Evolutionary conservation across 192 early-diverging fungal species (phyloP), one percentile per base, ranked within the genome.

Genomic region (Physocladia obscura): DNA sequence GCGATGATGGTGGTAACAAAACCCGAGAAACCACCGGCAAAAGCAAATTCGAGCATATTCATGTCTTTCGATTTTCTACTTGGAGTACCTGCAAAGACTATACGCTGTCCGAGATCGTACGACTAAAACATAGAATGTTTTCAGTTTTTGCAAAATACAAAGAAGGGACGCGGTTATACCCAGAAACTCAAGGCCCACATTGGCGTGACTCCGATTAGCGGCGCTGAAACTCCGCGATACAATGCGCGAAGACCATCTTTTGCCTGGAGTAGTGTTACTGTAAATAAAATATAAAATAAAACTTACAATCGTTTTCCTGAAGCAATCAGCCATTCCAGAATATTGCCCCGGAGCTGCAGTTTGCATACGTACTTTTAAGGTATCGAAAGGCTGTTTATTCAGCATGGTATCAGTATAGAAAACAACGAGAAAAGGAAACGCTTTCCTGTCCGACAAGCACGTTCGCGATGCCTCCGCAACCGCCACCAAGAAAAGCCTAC

Each of bases 131-230:
- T 52, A 26, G 26, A 24, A 8, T 54, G 15, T 11, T 47, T 47
- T n/a, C 44, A 47, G 44, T 47, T 11, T 47, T 47, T n/a, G n/a
- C 44, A 47, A n/a, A 26, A 22, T 54, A n/a, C 15, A 22, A 54
- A 54, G 5, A 22, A n/a, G 13, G 6, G 5, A 54, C 15, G 0
- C 13, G 44, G 0, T 47, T 47, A 17, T 13, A 44, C 40, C 92
- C 91, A 96, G 85, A 96, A 98, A 69, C 88, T 91, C 32, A 95
- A 87, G 44, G 95, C 94, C 81, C 94, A 96, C 78, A 97, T 94
- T 34, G 97, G 94, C 30, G 97, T 99, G 30, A 95, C 91, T 40
- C 94, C 94, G 39, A 92, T 83, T 30, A 99, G 79, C 40, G 97
- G 97, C 8, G 95, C 88, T 4, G 88, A 86, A 91, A 97, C 96